Evolutionary conservation across 192 early-diverging fungal genomes (phyloP), one percentile per base, ranked within the genome.

Genomic region (Pecoramyces ruminantium): DNA sequence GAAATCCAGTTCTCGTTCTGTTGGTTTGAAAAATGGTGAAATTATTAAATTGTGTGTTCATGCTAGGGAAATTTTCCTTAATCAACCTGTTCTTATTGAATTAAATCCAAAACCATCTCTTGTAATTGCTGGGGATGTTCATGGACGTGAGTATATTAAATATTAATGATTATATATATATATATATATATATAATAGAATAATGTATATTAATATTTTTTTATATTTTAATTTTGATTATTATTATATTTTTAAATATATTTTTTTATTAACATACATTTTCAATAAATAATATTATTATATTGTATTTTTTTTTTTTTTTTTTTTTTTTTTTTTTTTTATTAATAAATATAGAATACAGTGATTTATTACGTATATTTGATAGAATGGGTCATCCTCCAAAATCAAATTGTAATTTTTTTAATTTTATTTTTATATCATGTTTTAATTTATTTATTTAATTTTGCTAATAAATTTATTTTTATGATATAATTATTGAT

Each of bases 381-480:
- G 96, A 97, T 84, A 91, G 93, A 90, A 92, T 94, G 84, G 97
- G 97, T 28, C 96, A 94, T 84, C 97, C 97, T 30, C 95, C 95
- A 0, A 83, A 87, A 29, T 88, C 94, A 82, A 97, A 97, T 87
- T 98, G 96, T 86, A 86, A 97, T 81, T 98, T 96, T 82, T 79
- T 98, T 28, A 94, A 83, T 86, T 78, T 15, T 30, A 18, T 40
- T 13, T 40, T 40, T 15, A 40, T 1, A 40, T 40, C 2, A 40
- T 15, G 15, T 40, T n/a, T n/a, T n/a, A n/a, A n/a, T n/a, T n/a
- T n/a, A n/a, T n/a, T n/a, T n/a, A n/a, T n/a, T n/a, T n/a, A n/a
- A n/a, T n/a, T n/a, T n/a, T n/a, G n/a, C n/a, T n/a, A n/a, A n/a
- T n/a, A n/a, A n/a, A n/a, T n/a, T n/a, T n/a, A n/a, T n/a, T n/a